Conservation (phyloP, 2,329 filamentous ascomycete genomes). For the Beauveria pseudobassiana region DNA sequence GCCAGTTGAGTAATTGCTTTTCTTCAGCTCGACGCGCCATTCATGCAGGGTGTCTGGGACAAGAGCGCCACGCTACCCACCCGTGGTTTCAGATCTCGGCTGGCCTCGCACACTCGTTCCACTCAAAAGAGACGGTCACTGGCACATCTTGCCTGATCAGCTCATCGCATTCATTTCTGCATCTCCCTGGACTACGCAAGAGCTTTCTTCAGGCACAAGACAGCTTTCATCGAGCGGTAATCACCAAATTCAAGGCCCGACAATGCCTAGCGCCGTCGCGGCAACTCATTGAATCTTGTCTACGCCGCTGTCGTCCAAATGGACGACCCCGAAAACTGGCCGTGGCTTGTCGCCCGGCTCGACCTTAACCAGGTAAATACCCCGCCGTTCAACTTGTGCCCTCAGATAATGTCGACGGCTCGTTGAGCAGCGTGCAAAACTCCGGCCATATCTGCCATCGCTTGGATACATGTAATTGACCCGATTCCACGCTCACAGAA, state of each 20-base stretch:
- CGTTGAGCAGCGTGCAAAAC: not conserved
- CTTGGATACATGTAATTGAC: not conserved
- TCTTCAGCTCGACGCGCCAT: not conserved
- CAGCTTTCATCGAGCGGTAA: not conserved
- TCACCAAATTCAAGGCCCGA: not conserved
- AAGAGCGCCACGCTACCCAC: constrained; percentile 2
- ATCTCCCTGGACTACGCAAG: not conserved
- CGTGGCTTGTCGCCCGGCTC: constrained; percentile 8
- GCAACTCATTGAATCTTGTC: not conserved
- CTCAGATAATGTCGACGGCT: not conserved
- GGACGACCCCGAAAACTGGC: constrained; percentile 5
- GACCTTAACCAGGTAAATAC: constrained; percentile 1
- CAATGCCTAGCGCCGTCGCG: not conserved
- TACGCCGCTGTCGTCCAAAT: not conserved
- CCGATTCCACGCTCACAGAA: not conserved
- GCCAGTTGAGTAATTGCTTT: not conserved
- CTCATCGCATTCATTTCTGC: not conserved
- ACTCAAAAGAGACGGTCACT: not conserved
- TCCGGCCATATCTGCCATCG: not conserved
- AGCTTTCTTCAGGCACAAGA: not conserved
- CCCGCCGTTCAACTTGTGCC: not conserved
- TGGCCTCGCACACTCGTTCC: not conserved
- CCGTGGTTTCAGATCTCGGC: not conserved
- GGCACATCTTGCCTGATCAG: not conserved
- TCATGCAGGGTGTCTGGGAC: constrained; percentile 2